These are phyloP conservation scores for Cyberlindnera euphorbiae DNA, from an alignment of 805 yeast genomes.

Conservation along the genomic window DNA sequence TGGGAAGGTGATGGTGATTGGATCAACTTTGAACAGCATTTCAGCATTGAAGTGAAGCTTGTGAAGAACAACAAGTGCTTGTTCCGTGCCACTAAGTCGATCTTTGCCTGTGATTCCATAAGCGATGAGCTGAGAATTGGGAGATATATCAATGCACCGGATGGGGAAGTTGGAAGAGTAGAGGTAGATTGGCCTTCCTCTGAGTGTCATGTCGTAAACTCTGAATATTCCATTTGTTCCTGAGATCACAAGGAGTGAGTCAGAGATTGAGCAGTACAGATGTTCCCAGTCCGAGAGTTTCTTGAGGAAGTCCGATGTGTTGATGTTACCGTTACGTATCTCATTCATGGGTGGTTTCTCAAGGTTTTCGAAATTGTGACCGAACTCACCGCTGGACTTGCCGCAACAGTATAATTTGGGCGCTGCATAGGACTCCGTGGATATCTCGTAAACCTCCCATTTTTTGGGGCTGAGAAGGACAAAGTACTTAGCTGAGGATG, in stretches of 20 bases:
- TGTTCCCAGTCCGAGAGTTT: constrained; percentile 53
- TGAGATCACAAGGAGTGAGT: constrained; percentile 54
- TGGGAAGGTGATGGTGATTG: constrained; percentile 74
- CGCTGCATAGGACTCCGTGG: constrained; percentile 37
- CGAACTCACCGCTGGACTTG: constrained; percentile 63
- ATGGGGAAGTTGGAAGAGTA: constrained; percentile 71
- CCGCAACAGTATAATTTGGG: constrained; percentile 69
- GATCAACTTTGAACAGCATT: constrained; percentile 38
- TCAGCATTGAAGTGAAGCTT: constrained; percentile 23
- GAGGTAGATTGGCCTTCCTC: constrained; percentile 64
- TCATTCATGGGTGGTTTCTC: constrained; percentile 21
- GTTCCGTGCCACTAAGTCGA: constrained; percentile 60
- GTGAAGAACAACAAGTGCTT: constrained; percentile 68
- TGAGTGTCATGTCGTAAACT: constrained; percentile 50
- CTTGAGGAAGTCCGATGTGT: constrained; percentile 14
- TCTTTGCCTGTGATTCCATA: constrained; percentile 83
- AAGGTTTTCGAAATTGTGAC: constrained; percentile 41
- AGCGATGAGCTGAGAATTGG: constrained; percentile 60
- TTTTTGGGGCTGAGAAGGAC: constrained; percentile 61
- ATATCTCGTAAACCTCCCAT: constrained; percentile 70
- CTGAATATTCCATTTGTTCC: constrained; percentile 68
- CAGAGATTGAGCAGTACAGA: constrained; percentile 54
- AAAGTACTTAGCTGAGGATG: constrained; percentile 61
- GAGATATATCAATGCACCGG: constrained; percentile 69
- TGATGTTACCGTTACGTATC: constrained; percentile 17